Percentiles rank a stretch among this genome's conserved stretches.
phyloP scores from a whole-genome alignment of 1,284 basidiomycete genomes.

The Apiotrichum brassicae region DNA sequence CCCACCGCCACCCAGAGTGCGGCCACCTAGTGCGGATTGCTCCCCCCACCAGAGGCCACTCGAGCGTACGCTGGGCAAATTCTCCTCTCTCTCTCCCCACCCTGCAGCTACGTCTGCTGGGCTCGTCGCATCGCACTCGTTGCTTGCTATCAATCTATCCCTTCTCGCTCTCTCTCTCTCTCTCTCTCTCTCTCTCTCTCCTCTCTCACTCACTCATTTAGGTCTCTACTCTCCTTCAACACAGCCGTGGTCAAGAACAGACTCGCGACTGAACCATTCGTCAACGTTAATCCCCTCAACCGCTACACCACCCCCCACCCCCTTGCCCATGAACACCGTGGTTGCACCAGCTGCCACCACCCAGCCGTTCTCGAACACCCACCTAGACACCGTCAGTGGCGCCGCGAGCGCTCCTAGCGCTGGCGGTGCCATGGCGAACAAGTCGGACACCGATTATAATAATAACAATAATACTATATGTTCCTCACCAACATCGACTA shows the following conservation, averaged over 20 bases:
- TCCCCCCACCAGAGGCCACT: no score
- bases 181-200: neutral
- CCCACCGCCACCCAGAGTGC: constrained; percentile 5
- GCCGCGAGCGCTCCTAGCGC: constrained; percentile 1
- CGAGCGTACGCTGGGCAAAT: neutral
- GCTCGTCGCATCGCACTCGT: no score
- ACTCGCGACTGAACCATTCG: no score
- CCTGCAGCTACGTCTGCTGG: no score
- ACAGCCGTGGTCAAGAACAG: no score
- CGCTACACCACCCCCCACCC: neutral
- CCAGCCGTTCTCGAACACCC: neutral
- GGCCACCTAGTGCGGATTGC: no score
- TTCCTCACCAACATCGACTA: neutral
- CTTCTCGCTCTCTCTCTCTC: neutral
- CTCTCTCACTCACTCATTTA: neutral
- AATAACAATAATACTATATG: no score
- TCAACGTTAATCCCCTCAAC: neutral
- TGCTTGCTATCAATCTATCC: neutral
- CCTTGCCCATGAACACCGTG: constrained; percentile 1
- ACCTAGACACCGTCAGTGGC: constrained; percentile 11
- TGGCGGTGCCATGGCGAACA: neutral
- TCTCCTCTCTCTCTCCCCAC: neutral
- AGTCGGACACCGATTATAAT: neutral
- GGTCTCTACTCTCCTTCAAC: no score
- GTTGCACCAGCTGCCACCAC: neutral